Evolutionary conservation across 73 alveolate genomes (phyloP), one percentile per base, ranked within the genome.

Genomic region (Paramecium sonneborni): DNA sequence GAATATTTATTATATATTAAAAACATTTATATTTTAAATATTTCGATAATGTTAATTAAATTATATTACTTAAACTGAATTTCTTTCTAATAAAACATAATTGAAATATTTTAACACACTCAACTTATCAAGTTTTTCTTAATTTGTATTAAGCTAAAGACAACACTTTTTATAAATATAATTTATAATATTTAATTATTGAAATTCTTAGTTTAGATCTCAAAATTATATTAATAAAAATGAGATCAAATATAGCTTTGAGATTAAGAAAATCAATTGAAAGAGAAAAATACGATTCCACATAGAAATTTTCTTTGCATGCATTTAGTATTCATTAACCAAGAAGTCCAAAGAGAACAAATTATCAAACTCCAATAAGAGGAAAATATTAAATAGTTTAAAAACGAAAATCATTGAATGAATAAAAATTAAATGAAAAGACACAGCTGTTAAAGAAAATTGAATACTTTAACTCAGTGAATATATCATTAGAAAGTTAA

Each of bases 191-290:
- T 52, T n/a, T 52, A 18, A 52, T 52, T 52, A 52, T 52, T 52
- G 18, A 14, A 52, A 52, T 52, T 18, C 20, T 52, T 52, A 52
- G 15, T 52, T 52, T 52, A 52, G 68, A 52, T 52, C 68, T 52
- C 68, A 52, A n/a, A 15, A 18, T 52, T 52, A 52, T 52, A 52
- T 52, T 52, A 52, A 62, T 62, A 62, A 30, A 14, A 62, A 62
- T 62, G 84, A 62, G 84, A 62, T 62, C 84, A 62, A 62, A 62
- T 62, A 62, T 62, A 32, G 84, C 84, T 62, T 62, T 62, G 44
- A 26, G 84, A 30, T 62, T 62, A 28, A 62, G 84, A 62, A 62
- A 62, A 26, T 62, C 43, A 62, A 30, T 62, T 1, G 84, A 30
- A n/a, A 14, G 44, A 30, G 84, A 62, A 30, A 62, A 62, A 15